Conservation (phyloP, 768 basidiomycete genomes). For the Wakefieldia striispora region DNA sequence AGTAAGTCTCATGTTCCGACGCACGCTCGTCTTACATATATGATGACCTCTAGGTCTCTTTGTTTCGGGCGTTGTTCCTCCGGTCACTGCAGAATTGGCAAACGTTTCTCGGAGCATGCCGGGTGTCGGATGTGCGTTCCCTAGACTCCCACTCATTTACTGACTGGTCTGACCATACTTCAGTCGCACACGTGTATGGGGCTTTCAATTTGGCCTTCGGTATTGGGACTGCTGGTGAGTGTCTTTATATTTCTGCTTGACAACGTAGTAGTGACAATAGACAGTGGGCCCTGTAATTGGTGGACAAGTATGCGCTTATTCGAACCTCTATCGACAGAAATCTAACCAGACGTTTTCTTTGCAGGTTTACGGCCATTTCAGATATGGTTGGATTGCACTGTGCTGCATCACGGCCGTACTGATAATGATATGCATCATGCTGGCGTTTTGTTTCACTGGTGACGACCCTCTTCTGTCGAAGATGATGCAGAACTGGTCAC, state of each 20-base stretch:
- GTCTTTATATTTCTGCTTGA: neutral
- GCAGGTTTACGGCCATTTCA: constrained; percentile 59
- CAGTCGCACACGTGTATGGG: constrained; percentile 74
- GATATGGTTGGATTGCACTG: constrained; percentile 59
- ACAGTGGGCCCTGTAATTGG: constrained; percentile 70
- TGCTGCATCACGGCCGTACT: constrained; percentile 48
- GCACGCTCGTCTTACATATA: neutral
- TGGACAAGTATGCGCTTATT: constrained; percentile 50
- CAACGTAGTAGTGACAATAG: constrained; percentile 1
- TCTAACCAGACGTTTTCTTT: constrained; percentile 3
- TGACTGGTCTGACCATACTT: neutral
- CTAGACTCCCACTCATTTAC: neutral
- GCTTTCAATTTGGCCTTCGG: constrained; percentile 74
- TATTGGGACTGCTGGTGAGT: constrained; percentile 57
- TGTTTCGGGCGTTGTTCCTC: constrained; percentile 55
- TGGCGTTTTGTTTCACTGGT: constrained; percentile 50
- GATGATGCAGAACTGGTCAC: constrained; percentile 20
- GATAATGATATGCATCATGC: constrained; percentile 35
- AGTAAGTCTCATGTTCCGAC: constrained; percentile 38
- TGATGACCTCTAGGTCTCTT: constrained; percentile 50
- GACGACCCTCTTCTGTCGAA: constrained; percentile 39
- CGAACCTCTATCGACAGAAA: neutral
- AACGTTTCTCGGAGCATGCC: constrained; percentile 51
- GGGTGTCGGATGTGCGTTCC: constrained; percentile 66
- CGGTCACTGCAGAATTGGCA: constrained; percentile 66